Percentiles rank a stretch among this genome's conserved stretches.
Conservation (phyloP, 2,329 filamentous ascomycete genomes). For the Geoglossum cookeanum region DNA sequence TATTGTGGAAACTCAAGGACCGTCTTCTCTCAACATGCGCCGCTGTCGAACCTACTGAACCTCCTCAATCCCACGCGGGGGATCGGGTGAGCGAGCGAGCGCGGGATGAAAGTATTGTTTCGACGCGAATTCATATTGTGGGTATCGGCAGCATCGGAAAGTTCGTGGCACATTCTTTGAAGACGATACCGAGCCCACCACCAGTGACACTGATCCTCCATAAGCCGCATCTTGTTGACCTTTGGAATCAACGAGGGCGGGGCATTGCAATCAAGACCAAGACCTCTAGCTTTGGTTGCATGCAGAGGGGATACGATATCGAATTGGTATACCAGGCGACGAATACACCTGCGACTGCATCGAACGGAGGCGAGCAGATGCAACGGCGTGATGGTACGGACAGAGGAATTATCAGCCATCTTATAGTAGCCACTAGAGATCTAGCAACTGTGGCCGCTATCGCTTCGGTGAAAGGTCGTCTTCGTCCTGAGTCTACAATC, state of each 20-base stretch:
- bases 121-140: conserved; percentile 42
- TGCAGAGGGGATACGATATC: conserved; percentile 24
- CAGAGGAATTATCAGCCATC: conserved; percentile 38
- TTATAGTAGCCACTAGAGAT: conserved; percentile 66
- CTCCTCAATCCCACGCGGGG: too few relatives aligned
- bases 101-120: conserved; percentile 3
- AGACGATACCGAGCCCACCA: conserved; percentile 39
- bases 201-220: conserved; percentile 70
- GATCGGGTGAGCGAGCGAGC: background rate
- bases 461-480: conserved; percentile 41
- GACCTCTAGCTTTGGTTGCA: conserved; percentile 17
- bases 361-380: conserved; percentile 14
- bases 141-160: conserved; percentile 67
- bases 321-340: conserved; percentile 14
- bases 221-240: conserved; percentile 22
- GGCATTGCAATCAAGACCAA: conserved; percentile 29
- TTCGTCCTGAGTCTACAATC: conserved; percentile 51
- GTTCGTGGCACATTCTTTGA: conserved; percentile 56
- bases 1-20: background rate
- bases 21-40: background rate
- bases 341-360: conserved; percentile 8
- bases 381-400: too few relatives aligned
- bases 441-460: conserved; percentile 47
- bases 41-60: too few relatives aligned
- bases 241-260: conserved; percentile 28